phyloP scores from a whole-genome alignment of 2,329 filamentous ascomycete species.

The Penicillium crustosum region DNA sequence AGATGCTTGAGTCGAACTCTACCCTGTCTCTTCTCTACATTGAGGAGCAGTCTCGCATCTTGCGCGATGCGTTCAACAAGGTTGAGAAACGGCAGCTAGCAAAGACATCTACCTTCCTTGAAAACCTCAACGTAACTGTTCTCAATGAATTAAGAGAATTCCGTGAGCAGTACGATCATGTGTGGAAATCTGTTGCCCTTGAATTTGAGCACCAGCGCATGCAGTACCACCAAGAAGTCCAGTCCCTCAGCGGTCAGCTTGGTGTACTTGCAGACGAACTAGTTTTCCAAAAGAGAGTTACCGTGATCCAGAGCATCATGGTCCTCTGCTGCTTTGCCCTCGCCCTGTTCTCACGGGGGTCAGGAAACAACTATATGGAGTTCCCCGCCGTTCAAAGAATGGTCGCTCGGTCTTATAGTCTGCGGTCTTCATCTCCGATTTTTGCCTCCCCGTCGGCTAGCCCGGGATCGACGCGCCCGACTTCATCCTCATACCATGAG shows the following conservation, averaged over 20 bases:
- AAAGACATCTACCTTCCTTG: constrained; percentile 80
- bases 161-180: constrained; percentile 85
- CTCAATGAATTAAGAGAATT: constrained; percentile 75
- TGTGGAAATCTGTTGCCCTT: constrained; percentile 93
- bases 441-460: constrained; percentile 40
- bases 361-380: constrained; percentile 46
- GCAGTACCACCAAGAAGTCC: constrained; percentile 76
- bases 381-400: constrained; percentile 50
- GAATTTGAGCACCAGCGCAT: constrained; percentile 87
- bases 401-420: constrained; percentile 46
- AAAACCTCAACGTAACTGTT: constrained; percentile 83
- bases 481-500: constrained; percentile 31
- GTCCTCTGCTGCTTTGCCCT: constrained; percentile 83
- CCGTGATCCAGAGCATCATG: constrained; percentile 84
- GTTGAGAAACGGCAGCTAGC: constrained; percentile 83
- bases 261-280: constrained; percentile 93
- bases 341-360: constrained; percentile 69
- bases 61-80: constrained; percentile 81
- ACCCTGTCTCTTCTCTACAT: constrained; percentile 94
- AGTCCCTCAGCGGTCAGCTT: constrained; percentile 76
- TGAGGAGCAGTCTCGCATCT: constrained; percentile 87
- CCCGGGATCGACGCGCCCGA: constrained; percentile 37
- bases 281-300: constrained; percentile 80
- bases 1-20: constrained; percentile 87
- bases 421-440: constrained; percentile 39